Evolutionary conservation across 139 green algal species (phyloP), one percentile per base, ranked within the genome.

Genomic region (Chloropicon primus): DNA sequence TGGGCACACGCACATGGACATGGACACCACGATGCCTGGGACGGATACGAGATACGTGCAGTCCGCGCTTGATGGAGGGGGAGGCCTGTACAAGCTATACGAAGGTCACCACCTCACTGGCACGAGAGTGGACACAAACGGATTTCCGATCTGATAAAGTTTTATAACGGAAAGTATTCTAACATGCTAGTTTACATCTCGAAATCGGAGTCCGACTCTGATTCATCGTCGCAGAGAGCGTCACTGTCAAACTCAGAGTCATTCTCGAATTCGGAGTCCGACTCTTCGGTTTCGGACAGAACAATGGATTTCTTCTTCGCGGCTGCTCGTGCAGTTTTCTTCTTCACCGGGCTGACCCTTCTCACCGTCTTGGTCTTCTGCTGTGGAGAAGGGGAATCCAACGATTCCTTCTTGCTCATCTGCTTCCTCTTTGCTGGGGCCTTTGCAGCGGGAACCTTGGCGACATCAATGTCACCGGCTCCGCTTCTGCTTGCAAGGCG

Each of bases 1-100:
- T 62, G 77, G 77, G 22, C 77, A 81, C 72, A 76, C 77, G 2
- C 77, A 81, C 0, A 76, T 81, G n/a, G 76, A 81, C 27, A 54
- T 22, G 17, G 77, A 81, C 26, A 62, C 41, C 10, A 62, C 41
- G 41, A n/a, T 5, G 10, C 10, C 10, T 5, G 24, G 24, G 21
- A 74, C 10, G 21, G 27, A 78, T 2, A 27, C 21, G 24, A 2
- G 77, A 2, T 81, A 81, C 54, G 71, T 76, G 26, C 77, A 81
- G 72, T 73, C 41, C 71, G 77, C 77, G 27, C 54, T 81, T 23
- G 77, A 81, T 62, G 71, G 71, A 26, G 72, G 77, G 10, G 77
- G 72, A 17, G 24, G 77, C 26, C 24, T 62, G 17, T n/a, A 62
- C 5, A 62, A 62, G 41, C 5, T 62, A 5, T 62, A n/a, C 41